Base-by-base conservation (phyloP, 2,329 filamentous ascomycete species). In the Thyridium curvatum region DNA sequence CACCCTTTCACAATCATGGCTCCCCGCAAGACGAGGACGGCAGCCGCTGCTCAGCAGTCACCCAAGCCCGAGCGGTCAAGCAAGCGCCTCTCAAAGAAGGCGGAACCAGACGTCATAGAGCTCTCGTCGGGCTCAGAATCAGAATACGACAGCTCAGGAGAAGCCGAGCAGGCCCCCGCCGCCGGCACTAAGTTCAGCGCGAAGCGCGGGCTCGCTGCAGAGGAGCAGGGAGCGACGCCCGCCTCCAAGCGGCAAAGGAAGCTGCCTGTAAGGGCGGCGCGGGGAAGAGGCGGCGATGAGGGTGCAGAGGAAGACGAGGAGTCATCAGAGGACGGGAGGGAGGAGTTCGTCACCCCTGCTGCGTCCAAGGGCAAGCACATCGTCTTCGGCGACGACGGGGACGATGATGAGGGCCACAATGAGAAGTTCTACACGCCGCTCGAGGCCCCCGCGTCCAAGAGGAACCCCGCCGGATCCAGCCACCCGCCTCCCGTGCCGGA, bases 381-480 rank as follows among this genome's bases (percentile, higher is more conserved):
- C 38, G 52, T 48, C 8, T 59, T 58, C 38, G 50, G 56, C 37
- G 52, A 55, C 30, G 52, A 51, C 18, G 38, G 38, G 15, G 40
- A 29, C 30, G 40, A 39, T 9, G 26, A 30, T 3, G 30, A 31
- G 12, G 48, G 53, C 7, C 40, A 52, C 28, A 39, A 39, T 3
- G 36, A 54, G 13, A 52, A 55, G 42, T 58, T 55, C 43, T 52
- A 53, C 40, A 58, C 56, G 3, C 55, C 54, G 12, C 46, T 43
- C 28, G 55, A 59, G 38, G 48, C 38, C 1, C 53, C 52, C n/a
- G 38, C 34, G 21, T 26, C 21, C 21, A 26, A 26, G 2, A 43
- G 33, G 31, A 46, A 54, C 30, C 42, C 21, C 6, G 21, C 21
- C 21, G 21, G 21, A 10, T 26, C 30, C 37, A 39, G 18, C 32